Evolutionary conservation across 768 basidiomycete genomes (phyloP).

Genomic region (Piloderma croceum): DNA sequence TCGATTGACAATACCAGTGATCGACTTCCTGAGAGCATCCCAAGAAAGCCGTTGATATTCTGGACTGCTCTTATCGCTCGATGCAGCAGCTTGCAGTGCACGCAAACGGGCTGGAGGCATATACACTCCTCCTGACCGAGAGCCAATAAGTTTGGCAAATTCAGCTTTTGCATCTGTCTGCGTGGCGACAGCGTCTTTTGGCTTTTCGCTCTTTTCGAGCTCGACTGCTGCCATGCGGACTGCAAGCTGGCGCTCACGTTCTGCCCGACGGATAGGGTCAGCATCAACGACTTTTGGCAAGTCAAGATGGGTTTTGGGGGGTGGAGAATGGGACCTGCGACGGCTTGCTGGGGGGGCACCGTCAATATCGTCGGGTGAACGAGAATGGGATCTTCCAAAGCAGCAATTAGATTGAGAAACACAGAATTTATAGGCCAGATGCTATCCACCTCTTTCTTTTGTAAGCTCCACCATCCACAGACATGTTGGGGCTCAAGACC

Average conservation of each 20-base stretch:
- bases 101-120: conserved; percentile 92
- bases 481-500: too few species aligned
- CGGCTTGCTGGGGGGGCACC: conserved; percentile 37
- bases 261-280: conserved; percentile 68
- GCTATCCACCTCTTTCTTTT: too few species aligned
- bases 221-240: conserved; percentile 64
- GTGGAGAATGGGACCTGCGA: conserved; percentile 37
- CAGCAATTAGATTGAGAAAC: too few species aligned
- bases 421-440: too few species aligned
- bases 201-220: conserved; percentile 55
- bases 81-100: conserved; percentile 81
- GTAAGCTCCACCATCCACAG: too few species aligned
- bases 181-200: conserved; percentile 40
- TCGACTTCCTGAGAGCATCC: conserved; percentile 95
- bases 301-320: conserved; percentile 26
- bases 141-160: conserved; percentile 78
- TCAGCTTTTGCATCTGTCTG: conserved; percentile 75
- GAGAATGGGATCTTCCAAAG: conserved; percentile 33
- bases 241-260: conserved; percentile 77
- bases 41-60: conserved; percentile 95
- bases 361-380: conserved; percentile 18
- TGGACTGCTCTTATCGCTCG: conserved; percentile 71
- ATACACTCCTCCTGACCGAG: conserved; percentile 91
- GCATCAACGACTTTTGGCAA: conserved; percentile 58
- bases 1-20: conserved; percentile 99